These are phyloP conservation scores for Xylaria venustula DNA, from an alignment of 495 filamentous ascomycete genomes.

Conservation along the genomic window DNA sequence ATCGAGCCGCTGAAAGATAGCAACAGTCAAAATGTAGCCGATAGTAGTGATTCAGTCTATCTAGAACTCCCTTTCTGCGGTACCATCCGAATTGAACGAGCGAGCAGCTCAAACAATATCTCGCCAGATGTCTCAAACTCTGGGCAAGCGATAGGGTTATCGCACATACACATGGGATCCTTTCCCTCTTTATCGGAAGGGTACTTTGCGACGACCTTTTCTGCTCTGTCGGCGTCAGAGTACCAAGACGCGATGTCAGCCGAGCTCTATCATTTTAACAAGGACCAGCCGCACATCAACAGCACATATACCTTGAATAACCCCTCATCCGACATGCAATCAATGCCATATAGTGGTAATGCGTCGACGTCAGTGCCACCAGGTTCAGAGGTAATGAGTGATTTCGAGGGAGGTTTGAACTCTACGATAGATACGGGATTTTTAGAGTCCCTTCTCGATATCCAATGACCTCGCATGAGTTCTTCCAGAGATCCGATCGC, in stretches of 20 bases:
- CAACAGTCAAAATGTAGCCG: neutral
- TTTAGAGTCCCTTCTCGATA: neutral
- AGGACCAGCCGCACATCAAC: neutral
- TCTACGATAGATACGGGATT: neutral
- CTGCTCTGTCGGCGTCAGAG: neutral
- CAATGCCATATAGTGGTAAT: neutral
- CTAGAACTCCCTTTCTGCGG: constrained; percentile 20
- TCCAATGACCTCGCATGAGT: neutral
- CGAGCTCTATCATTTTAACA: neutral
- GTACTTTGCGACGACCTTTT: neutral
- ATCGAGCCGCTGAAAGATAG: neutral
- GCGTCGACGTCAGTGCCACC: neutral
- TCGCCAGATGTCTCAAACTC: neutral
- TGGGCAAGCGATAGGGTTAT: neutral
- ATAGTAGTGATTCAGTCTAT: constrained; percentile 4
- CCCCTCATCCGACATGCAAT: neutral
- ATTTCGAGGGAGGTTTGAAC: neutral
- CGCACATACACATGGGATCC: neutral
- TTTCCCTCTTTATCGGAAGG: neutral
- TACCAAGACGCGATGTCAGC: neutral
- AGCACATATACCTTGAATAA: neutral
- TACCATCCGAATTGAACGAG: constrained; percentile 12
- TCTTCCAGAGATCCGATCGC: neutral
- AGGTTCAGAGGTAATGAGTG: neutral
- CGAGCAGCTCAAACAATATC: too few relatives aligned